Conservation (phyloP, 2,329 filamentous ascomycete species). For the Colletotrichum sp. region DNA sequence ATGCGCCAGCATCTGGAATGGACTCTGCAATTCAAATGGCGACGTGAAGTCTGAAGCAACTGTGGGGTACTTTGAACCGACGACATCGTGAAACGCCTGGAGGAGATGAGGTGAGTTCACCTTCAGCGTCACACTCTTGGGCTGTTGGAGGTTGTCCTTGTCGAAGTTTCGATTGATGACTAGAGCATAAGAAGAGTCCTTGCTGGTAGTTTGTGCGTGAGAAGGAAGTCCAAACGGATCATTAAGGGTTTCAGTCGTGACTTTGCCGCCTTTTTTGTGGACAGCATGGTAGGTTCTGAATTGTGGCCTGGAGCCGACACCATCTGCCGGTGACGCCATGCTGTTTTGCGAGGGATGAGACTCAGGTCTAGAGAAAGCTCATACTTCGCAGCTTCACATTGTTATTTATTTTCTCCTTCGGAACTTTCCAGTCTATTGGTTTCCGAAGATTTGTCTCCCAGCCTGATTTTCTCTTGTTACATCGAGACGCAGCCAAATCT, state of each 20-base stretch:
- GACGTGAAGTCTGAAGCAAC: slow-evolving; percentile 30
- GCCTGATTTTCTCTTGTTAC: too few relatives aligned
- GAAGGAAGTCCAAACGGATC: slow-evolving; percentile 26
- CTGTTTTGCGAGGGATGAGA: not conserved
- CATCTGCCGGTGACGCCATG: not conserved
- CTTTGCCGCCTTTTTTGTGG: slow-evolving; percentile 18
- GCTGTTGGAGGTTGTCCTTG: not conserved
- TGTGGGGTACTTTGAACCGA: slow-evolving; percentile 22
- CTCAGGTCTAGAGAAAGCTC: not conserved
- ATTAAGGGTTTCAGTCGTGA: slow-evolving; percentile 16
- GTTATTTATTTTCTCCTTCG: too few relatives aligned
- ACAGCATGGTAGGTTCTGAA: slow-evolving; percentile 30
- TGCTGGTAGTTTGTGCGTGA: not conserved
- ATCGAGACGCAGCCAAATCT: too few relatives aligned
- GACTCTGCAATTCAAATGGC: slow-evolving; percentile 25
- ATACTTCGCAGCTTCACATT: too few relatives aligned
- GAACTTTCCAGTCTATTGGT: too few relatives aligned
- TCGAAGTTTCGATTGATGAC: slow-evolving; percentile 26
- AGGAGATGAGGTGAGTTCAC: slow-evolving; percentile 33
- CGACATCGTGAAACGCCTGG: slow-evolving; percentile 27
- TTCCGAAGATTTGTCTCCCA: too few relatives aligned
- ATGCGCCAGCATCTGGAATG: slow-evolving; percentile 31
- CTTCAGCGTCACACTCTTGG: slow-evolving; percentile 24
- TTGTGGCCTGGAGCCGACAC: slow-evolving; percentile 25
- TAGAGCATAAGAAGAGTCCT: slow-evolving; percentile 29